phyloP scores from a whole-genome alignment of 306 rosid species.

The Betula pendula region DNA sequence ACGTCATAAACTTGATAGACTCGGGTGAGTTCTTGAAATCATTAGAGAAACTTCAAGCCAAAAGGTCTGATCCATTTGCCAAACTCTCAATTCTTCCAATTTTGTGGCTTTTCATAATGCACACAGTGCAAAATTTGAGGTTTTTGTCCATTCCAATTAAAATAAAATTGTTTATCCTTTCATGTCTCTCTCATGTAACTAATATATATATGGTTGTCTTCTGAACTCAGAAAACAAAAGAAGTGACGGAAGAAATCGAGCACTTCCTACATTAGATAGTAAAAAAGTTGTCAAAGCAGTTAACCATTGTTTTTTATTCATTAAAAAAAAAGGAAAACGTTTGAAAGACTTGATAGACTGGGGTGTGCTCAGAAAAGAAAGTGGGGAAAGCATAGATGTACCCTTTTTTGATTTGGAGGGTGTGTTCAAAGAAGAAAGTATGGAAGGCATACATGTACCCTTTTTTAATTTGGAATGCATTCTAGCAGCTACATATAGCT shows the following conservation, averaged over 20 bases:
- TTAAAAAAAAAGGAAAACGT: constrained; percentile 3
- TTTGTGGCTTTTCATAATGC: background rate
- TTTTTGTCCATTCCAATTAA: background rate
- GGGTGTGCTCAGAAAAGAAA: constrained; percentile 15
- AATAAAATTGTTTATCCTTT: background rate
- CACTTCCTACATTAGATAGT: constrained; percentile 8
- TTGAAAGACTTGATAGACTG: constrained; percentile 35
- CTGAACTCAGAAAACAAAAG: constrained; percentile 22
- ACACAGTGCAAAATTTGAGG: background rate
- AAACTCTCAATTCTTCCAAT: too few relatives aligned
- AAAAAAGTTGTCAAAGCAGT: too few relatives aligned
- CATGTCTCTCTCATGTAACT: background rate
- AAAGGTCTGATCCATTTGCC: too few relatives aligned
- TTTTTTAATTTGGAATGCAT: constrained; percentile 30
- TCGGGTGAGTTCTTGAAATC: too few relatives aligned
- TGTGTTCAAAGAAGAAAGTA: constrained; percentile 33
- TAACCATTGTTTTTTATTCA: too few relatives aligned
- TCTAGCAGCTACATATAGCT: constrained; percentile 43
- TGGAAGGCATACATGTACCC: constrained; percentile 39
- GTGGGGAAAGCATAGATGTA: constrained; percentile 32
- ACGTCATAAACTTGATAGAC: too few relatives aligned
- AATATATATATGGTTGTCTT: background rate
- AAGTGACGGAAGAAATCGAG: constrained; percentile 13
- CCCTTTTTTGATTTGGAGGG: constrained; percentile 33
- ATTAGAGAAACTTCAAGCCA: too few relatives aligned